Percentiles rank a stretch among this genome's conserved stretches.
phyloP scores from a whole-genome alignment of 192 early-diverging fungal species.

The Dispira parvispora region DNA sequence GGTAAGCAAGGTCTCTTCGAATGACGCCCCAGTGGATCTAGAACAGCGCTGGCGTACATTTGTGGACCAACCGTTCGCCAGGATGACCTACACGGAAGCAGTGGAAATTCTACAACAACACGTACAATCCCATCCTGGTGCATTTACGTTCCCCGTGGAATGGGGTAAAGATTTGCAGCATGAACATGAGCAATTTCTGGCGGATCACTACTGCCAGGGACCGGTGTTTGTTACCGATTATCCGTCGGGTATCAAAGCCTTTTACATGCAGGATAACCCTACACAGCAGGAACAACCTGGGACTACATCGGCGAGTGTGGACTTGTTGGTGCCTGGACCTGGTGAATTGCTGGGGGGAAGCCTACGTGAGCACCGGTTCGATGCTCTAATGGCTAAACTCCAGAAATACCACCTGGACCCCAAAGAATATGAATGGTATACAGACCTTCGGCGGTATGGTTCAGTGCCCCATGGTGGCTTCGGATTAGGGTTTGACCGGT shows the following conservation, averaged over 20 bases:
- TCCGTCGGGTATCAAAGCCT: slow-evolving; percentile 60
- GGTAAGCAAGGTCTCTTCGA: not conserved
- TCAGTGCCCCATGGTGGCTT: slow-evolving; percentile 73
- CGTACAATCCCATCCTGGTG: slow-evolving; percentile 19
- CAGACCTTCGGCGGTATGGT: slow-evolving; percentile 70
- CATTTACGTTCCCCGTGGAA: slow-evolving; percentile 42
- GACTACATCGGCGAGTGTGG: slow-evolving; percentile 39
- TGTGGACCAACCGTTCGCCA: slow-evolving; percentile 38
- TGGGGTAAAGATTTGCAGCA: slow-evolving; percentile 64
- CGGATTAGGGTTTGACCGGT: slow-evolving; percentile 81
- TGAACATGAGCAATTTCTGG: slow-evolving; percentile 76
- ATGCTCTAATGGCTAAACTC: slow-evolving; percentile 34
- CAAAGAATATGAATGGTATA: slow-evolving; percentile 68
- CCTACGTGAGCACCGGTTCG: slow-evolving; percentile 54
- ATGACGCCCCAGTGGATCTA: slow-evolving; percentile 1
- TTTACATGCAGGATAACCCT: slow-evolving; percentile 63
- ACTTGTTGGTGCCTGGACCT: slow-evolving; percentile 65
- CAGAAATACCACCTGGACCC: slow-evolving; percentile 31
- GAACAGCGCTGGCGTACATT: not conserved
- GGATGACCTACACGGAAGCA: slow-evolving; percentile 66
- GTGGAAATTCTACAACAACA: slow-evolving; percentile 43
- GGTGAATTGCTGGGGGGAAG: slow-evolving; percentile 78
- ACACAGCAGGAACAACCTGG: slow-evolving; percentile 11
- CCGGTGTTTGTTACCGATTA: slow-evolving; percentile 91
- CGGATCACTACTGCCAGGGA: slow-evolving; percentile 35